Evolutionary conservation across 1,284 basidiomycete species (phyloP).

Genomic region (Phylloporus sp.): DNA sequence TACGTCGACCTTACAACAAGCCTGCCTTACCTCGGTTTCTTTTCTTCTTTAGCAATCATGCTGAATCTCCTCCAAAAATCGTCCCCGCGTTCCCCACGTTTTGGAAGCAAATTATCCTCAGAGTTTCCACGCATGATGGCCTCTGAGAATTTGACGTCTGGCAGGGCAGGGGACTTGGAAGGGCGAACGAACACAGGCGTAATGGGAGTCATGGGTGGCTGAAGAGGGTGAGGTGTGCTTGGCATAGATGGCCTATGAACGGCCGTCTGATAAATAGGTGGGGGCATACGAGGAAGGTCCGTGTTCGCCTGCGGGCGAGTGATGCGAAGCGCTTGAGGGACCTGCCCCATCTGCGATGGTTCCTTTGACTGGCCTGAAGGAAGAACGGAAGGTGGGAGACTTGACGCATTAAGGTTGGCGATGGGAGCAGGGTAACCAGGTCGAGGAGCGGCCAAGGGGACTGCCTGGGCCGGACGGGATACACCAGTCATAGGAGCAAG

Average conservation of each 20-base stretch:
- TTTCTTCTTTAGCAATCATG: constrained; percentile 78
- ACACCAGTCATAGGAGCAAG: constrained; percentile 59
- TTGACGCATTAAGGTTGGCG: constrained; percentile 65
- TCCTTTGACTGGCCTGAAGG: constrained; percentile 44
- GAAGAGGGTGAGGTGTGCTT: constrained; percentile 71
- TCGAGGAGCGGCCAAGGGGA: constrained; percentile 69
- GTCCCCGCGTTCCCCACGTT: constrained; percentile 74
- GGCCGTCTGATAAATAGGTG: constrained; percentile 45
- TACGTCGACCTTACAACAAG: constrained; percentile 1
- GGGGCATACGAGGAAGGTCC: constrained; percentile 37
- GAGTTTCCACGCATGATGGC: constrained; percentile 72
- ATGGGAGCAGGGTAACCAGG: constrained; percentile 78
- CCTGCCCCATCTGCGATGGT: constrained; percentile 52
- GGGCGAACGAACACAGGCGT: constrained; percentile 78
- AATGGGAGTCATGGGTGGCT: constrained; percentile 79
- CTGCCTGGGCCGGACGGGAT: constrained; percentile 37
- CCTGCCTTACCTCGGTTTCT: constrained; percentile 59
- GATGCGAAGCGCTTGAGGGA: constrained; percentile 42
- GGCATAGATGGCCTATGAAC: constrained; percentile 45
- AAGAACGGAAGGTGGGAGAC: constrained; percentile 51
- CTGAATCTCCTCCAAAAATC: constrained; percentile 87
- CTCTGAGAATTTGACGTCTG: constrained; percentile 59
- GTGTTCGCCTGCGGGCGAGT: constrained; percentile 34
- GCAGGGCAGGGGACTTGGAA: constrained; percentile 48
- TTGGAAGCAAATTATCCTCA: constrained; percentile 73